Conservation (phyloP, 2,329 filamentous ascomycete species). For the Alternaria atra region DNA sequence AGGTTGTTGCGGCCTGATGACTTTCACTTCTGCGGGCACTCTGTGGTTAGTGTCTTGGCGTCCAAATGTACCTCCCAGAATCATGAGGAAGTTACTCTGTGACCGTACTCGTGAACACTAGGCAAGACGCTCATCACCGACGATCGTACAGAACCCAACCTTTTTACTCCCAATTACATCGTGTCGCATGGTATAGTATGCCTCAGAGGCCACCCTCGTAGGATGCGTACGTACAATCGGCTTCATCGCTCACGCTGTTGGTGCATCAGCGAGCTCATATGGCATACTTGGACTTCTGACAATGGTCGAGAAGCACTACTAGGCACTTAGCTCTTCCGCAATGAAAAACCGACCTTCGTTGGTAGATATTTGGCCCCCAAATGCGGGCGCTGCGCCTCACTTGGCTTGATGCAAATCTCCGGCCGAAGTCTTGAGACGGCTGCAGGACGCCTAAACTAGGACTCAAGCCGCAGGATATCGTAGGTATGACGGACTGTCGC, state of each 20-base stretch:
- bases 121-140: not conserved
- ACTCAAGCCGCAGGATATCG: not conserved
- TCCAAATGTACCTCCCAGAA: not conserved
- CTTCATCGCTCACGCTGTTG: too few relatives aligned
- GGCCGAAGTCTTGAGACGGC: not conserved
- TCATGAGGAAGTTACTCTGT: not conserved
- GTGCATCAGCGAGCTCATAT: not conserved
- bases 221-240: not conserved
- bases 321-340: not conserved
- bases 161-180: not conserved
- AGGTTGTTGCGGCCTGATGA: not conserved
- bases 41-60: not conserved
- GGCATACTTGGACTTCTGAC: not conserved
- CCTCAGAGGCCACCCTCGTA: not conserved
- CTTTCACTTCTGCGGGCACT: not conserved
- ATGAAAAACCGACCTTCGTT: not conserved
- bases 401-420: conserved; percentile 16
- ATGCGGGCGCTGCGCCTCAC: conserved; percentile 23
- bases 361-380: not conserved
- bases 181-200: not conserved
- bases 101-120: not conserved
- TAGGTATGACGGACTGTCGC: not conserved
- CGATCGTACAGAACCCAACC: not conserved
- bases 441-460: conserved; percentile 18
- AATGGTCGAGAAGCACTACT: not conserved